Conservation (phyloP, 163 green algal species). For the Volvox carteri region DNA sequence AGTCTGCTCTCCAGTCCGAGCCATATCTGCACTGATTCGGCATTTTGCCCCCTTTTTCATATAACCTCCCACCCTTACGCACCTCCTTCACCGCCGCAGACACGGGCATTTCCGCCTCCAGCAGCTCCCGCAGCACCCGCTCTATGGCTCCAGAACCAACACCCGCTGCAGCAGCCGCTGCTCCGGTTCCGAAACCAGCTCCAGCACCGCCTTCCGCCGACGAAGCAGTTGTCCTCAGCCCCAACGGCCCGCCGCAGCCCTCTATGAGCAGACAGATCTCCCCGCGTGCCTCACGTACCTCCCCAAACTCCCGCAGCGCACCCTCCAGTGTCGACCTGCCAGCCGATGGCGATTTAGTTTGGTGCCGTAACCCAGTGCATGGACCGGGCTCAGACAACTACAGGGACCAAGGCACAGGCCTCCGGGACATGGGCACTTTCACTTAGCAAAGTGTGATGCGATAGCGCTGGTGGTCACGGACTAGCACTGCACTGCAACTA, state of each 20-base stretch:
- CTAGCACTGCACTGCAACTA: too few relatives aligned
- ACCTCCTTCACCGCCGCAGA: slow-evolving; percentile 52
- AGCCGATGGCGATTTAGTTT: too few relatives aligned
- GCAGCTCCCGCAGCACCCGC: slow-evolving; percentile 47
- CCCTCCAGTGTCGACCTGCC: slow-evolving; percentile 72
- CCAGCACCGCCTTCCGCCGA: background rate
- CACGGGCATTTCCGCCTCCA: slow-evolving; percentile 40
- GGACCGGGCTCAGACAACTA: too few relatives aligned
- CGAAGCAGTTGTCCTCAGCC: slow-evolving; percentile 13
- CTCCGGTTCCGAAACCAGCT: background rate
- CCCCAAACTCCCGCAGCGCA: slow-evolving; percentile 68
- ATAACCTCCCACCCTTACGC: background rate
- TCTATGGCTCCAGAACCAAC: slow-evolving; percentile 1
- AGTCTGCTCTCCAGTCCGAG: background rate
- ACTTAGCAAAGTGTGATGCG: too few relatives aligned
- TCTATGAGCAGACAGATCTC: slow-evolving; percentile 81
- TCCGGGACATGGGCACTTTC: too few relatives aligned
- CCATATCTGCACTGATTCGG: background rate
- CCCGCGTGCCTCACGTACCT: slow-evolving; percentile 61
- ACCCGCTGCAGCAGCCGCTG: background rate
- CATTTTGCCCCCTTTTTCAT: background rate
- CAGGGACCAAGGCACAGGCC: too few relatives aligned
- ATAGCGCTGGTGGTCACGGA: too few relatives aligned
- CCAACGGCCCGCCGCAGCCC: slow-evolving; percentile 25
- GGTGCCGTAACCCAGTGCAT: too few relatives aligned